Evolutionary conservation across 805 yeast species (phyloP), one percentile per base, ranked within the genome.

Genomic region (Myxozyma lipomycoides): DNA sequence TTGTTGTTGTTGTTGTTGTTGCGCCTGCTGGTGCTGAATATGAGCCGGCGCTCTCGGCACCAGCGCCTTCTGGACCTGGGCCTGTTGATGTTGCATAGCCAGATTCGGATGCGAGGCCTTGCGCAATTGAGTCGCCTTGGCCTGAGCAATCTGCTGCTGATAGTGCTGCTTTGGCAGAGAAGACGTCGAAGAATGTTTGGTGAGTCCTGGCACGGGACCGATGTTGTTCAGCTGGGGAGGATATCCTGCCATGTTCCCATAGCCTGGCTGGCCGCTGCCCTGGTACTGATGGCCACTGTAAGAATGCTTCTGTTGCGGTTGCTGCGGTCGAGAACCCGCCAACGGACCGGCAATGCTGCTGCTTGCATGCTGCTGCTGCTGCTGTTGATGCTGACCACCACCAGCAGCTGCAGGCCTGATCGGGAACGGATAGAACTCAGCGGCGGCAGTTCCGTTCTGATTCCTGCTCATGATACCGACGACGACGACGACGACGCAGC

Each of bases 371-470:
- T 17, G 30, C 52, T 17, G 43, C 28, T 41, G n/a, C 7, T 26
- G 35, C 40, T 10, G 3, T 17, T 10, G 40, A 26, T 17, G 37
- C 4, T n/a, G 44, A 18, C 32, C 32, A 28, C 32, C 32, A 28
- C 32, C 32, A 28, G 32, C 32, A 23, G 38, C 38, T 12, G 32
- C 34, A 25, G 58, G 58, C 19, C 58, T 41, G 2, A 49, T n/a
- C 37, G 58, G 58, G 32, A 53, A 53, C 23, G 58, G 58, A 38
- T 48, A 53, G 41, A 48, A 53, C 35, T 49, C 55, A 5, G 46
- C 17, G 6, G 38, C 38, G 34, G 34, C 12, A 10, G 12, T 28
- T 28, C 34, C 34, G 19, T 21, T 21, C 32, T 28, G 32, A 12
- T 28, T 28, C 32, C 32, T 28, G 32, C 32, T 28, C 32, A 28